Base-by-base conservation (phyloP, 2,329 filamentous ascomycete species). In the Colletotrichum paranaense region DNA sequence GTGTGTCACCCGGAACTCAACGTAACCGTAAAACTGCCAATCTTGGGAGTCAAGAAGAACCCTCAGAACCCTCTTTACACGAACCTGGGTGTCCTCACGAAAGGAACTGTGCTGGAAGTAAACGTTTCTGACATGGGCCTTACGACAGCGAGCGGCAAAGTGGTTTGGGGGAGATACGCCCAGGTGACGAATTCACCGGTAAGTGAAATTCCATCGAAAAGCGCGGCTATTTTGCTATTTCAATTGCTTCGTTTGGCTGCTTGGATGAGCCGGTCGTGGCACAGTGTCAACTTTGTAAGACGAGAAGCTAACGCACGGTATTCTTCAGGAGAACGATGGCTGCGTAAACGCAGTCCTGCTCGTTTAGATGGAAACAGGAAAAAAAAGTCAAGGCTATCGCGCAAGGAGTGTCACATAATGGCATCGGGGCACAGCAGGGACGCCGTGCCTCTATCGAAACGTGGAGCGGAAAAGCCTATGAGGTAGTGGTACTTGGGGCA, bases 61-160 rank as follows among this genome's bases (percentile, higher is more conserved):
- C 94, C 94, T 2, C 93, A 95, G 46, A 94, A 95, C 81, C 94
- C 94, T 0, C 88, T 97, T 80, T 98, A 98, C 84, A 98, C 96
- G 0, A 95, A 98, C 80, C 87, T 98, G 5, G 96, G 96, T 74
- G 95, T 98, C 3, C 38, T 42, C 7, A 64, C 62, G 22, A 38
- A 55, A 46, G 55, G 55, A 52, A 62, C 57, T 9, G 57, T 65
- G 14, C 38, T 96, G 79, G 96, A 98, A 84, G 95, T 98, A 79
- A 98, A 99, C 81, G 95, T 98, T 35, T 93, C 90, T 69, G 97
- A 99, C 82, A 84, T 98, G 75, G 97, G 97, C 75, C 87, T 98
- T 74, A 95, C 97, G 19, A 98, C 97, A 3, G 93, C 95, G 1
- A 92, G 92, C 75, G 97, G 97, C 75, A 98, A 98, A 86, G 94